Conservation (phyloP, 2,329 filamentous ascomycete species). For the Hypoxylon sp. region DNA sequence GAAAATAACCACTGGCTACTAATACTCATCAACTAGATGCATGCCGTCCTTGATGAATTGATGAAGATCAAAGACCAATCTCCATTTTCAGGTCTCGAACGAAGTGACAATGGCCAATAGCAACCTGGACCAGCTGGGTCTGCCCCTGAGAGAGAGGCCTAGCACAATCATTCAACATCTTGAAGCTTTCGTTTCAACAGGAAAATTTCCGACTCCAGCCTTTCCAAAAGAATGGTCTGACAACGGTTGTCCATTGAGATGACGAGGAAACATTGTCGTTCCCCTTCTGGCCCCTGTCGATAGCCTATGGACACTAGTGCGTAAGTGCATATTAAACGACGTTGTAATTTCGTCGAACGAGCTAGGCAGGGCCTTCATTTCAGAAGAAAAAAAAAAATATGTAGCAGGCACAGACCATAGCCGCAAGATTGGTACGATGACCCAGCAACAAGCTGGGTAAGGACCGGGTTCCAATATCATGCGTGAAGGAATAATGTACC, state of each 20-base stretch:
- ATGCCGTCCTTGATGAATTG: slow-evolving; percentile 3
- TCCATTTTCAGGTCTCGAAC: slow-evolving; percentile 34
- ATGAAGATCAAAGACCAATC: slow-evolving; percentile 28
- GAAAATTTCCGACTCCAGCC: slow-evolving; percentile 29
- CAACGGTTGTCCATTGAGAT: slow-evolving; percentile 33
- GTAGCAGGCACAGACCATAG: slow-evolving; percentile 49
- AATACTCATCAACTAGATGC: slow-evolving; percentile 13
- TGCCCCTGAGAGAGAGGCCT: slow-evolving; percentile 25
- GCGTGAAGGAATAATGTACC: slow-evolving; percentile 29
- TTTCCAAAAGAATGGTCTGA: slow-evolving; percentile 20
- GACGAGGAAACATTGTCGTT: slow-evolving; percentile 32
- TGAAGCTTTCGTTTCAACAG: slow-evolving; percentile 38
- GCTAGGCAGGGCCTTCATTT: slow-evolving; percentile 51
- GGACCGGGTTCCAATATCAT: slow-evolving; percentile 41
- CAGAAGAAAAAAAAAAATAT: slow-evolving; percentile 44
- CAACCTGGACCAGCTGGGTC: slow-evolving; percentile 26
- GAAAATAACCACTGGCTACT: slow-evolving; percentile 2
- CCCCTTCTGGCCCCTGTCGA: slow-evolving; percentile 40
- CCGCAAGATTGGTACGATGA: slow-evolving; percentile 48
- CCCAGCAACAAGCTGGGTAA: slow-evolving; percentile 47
- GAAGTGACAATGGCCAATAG: slow-evolving; percentile 26
- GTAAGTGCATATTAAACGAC: slow-evolving; percentile 51
- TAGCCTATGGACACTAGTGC: slow-evolving; percentile 46
- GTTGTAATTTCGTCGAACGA: slow-evolving; percentile 53
- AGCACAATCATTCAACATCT: slow-evolving; percentile 13